Evolutionary conservation across 2,329 filamentous ascomycete genomes (phyloP).

Genomic region (Macroventuria anomochaeta): DNA sequence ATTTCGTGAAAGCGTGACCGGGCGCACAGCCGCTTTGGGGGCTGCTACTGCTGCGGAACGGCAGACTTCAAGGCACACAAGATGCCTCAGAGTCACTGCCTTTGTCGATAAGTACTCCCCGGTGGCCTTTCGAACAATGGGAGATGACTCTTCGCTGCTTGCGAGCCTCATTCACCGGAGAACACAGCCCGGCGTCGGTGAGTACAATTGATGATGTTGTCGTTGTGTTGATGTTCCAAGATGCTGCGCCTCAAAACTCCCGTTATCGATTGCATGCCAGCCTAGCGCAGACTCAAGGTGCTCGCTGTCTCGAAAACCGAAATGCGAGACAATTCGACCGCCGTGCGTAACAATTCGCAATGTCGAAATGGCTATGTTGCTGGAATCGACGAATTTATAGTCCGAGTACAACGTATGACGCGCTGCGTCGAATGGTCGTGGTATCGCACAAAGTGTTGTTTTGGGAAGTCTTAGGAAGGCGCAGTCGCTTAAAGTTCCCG

Average conservation of each 20-base stretch:
- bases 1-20: conserved; percentile 24
- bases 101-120: conserved; percentile 38
- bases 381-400: conserved; percentile 2
- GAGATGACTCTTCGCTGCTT: conserved; percentile 26
- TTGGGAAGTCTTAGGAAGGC: conserved; percentile 11
- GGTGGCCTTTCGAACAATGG: conserved; percentile 29
- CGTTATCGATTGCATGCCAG: neutral
- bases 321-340: conserved; percentile 16
- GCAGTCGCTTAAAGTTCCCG: conserved; percentile 26
- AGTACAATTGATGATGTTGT: conserved; percentile 17
- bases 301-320: conserved; percentile 8
- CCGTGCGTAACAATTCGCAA: conserved; percentile 10
- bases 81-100: conserved; percentile 13
- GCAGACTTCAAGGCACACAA: conserved; percentile 40
- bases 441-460: conserved; percentile 12
- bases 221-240: conserved; percentile 13
- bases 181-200: conserved; percentile 37
- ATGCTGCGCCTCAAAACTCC: conserved; percentile 33
- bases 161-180: conserved; percentile 35
- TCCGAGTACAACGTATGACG: conserved; percentile 31
- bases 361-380: conserved; percentile 9
- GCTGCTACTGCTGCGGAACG: conserved; percentile 25
- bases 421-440: conserved; percentile 21
- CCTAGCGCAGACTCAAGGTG: conserved; percentile 4
- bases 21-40: conserved; percentile 38